These are phyloP conservation scores for Theileria equi DNA, from an alignment of 169 alveolate species.

Conservation along the genomic window DNA sequence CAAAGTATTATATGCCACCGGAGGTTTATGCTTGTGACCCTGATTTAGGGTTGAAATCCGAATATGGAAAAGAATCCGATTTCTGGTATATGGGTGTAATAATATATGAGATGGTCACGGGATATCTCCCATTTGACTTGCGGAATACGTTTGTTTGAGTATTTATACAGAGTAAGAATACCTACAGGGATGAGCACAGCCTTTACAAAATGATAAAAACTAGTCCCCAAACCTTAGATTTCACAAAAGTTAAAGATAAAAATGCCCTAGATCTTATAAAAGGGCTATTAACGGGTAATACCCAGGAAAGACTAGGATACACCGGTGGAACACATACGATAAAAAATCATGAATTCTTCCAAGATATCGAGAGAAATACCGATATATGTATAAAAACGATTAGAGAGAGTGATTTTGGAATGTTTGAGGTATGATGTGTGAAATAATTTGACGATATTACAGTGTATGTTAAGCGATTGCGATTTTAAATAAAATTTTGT, in stretches of 20 bases:
- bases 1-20: conserved; percentile 27
- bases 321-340: not conserved
- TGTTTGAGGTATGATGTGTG: not conserved
- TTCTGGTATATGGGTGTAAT: conserved; percentile 33
- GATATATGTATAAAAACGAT: not conserved
- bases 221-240: conserved; percentile 18
- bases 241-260: not conserved
- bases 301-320: conserved; percentile 18
- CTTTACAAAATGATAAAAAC: no score
- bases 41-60: no score
- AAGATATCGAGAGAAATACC: not conserved
- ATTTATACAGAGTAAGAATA: no score
- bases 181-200: no score
- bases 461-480: not conserved
- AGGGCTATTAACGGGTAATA: conserved; percentile 13
- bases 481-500: conserved; percentile 4
- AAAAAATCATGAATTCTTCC: conserved; percentile 17
- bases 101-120: conserved; percentile 32
- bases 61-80: conserved; percentile 15
- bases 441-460: no score
- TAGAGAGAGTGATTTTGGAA: not conserved
- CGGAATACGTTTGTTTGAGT: no score
- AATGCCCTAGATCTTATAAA: not conserved
- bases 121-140: conserved; percentile 17
- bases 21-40: conserved; percentile 4